Base-by-base conservation (phyloP, 2,329 filamentous ascomycete genomes). In the Metarhizium album region DNA sequence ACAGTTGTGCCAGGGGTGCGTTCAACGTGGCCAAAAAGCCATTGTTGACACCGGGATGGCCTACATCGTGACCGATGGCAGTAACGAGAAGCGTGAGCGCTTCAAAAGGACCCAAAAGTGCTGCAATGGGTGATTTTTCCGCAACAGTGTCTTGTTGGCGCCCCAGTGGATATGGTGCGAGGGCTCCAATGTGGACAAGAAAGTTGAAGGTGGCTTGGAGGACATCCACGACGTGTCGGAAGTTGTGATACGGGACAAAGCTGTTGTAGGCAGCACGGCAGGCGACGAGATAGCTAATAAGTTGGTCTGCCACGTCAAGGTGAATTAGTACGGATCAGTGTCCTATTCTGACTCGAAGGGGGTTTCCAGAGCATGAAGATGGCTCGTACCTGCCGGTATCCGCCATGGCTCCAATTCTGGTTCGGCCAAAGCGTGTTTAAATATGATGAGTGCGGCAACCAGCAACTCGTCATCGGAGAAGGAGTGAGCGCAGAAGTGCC, bases 191-290 rank as follows among this genome's bases (percentile, higher is more conserved):
- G 55, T 82, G 81, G 50, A 96, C 75, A 5, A 97, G 79, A 63
- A 96, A 95, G 70, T 86, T 83, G 66, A 96, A 97, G 3, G 90
- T 82, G 1, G 91, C 94, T 67, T 97, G 91, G 49, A 97, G 75
- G 27, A 98, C 93, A 67, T 98, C 93, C 54, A 96, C 85, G 22
- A 95, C 93, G 68, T 98, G 93, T 50, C 91, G 86, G 66, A 97
- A 98, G 69, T 98, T 98, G 73, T 98, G 93, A 63, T 97, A 98
- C 22, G 91, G 87, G 35, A 96, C 90, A 66, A 95, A 95, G 52
- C 82, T 86, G 67, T 97, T 97, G 71, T 98, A 98, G n/a, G 93
- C 88, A 46, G 86, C 83, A 54, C 91, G 85, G 62, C 90, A 93
- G 49, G 90, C 90, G 55, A 95, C 79, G 54, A 97, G 74, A 62